Evolutionary conservation across 371 early-diverging fungal genomes (phyloP), one percentile per base, ranked within the genome.

Genomic region (Mucor mucedo): DNA sequence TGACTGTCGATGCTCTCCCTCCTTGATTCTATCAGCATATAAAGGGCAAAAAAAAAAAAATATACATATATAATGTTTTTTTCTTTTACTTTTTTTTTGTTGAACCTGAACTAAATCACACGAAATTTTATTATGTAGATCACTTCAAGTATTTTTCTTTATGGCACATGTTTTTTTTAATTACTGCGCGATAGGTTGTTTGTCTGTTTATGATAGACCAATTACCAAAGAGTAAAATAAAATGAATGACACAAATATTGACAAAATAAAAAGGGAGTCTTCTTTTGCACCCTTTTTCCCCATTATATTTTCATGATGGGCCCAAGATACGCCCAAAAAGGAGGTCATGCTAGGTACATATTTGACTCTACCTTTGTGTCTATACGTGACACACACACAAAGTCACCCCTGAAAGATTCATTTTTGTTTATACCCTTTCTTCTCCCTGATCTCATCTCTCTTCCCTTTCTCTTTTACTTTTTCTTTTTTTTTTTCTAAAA

Each of bases 391-490:
- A 35, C 35, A 35, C 38, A 30, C 30, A 56, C 44, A 44, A 14
- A 29, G 29, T 35, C 8, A 35, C 35, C 35, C 35, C 35, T 35
- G 35, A 35, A 35, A 35, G 35, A 8, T 13, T 42, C n/a, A 42
- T 42, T 42, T 42, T 42, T 42, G 10, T 42, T 42, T 60, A n/a
- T 39, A 45, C 42, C 50, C 42, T 32, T 42, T 44, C 49, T 32
- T 44, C 52, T 63, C 32, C 27, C n/a, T 50, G 27, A 42, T 58
- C 48, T 48, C 59, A 21, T 60, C 28, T 66, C 27, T 60, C 50
- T 41, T 38, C 27, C 38, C 6, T 48, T 52, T 57, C 45, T 29
- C 11, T 50, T 61, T 56, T 52, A 8, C 44, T 32, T 54, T 45
- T 57, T 45, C 30, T 55, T 11, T 47, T 55, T 48, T 8, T 35